Percentiles rank a stretch among this genome's conserved stretches.
Conservation (phyloP, 441 rosid species). For the Populus hybrid region DNA sequence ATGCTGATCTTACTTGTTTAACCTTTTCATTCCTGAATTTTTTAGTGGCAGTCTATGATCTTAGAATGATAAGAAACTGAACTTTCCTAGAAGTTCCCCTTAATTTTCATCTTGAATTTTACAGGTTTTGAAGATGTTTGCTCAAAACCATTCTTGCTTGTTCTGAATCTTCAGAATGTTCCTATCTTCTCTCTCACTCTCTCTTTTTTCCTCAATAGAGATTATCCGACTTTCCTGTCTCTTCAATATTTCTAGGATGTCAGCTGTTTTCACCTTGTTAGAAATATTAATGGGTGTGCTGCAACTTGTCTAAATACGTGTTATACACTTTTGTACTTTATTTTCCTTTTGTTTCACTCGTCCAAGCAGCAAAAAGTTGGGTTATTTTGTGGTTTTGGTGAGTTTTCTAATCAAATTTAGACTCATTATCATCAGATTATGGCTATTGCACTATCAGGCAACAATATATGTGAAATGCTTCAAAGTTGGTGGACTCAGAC, state of each 20-base stretch:
- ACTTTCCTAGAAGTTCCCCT: not conserved
- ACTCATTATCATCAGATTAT: conserved; percentile 37
- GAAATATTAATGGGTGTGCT: not conserved
- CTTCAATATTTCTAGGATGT: not conserved
- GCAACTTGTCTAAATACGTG: not conserved
- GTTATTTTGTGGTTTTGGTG: conserved; percentile 13
- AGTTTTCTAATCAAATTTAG: conserved; percentile 33
- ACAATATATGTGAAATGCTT: conserved; percentile 28
- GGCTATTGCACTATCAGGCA: conserved; percentile 37
- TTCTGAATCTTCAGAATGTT: not conserved
- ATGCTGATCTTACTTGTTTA: too few species aligned
- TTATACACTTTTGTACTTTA: not conserved
- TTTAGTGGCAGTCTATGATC: too few species aligned
- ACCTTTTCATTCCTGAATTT: too few species aligned
- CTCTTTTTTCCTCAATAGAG: not conserved
- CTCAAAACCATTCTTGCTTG: not conserved
- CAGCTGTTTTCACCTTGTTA: not conserved
- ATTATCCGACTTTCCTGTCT: too few species aligned
- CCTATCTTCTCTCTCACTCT: not conserved
- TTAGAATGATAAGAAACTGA: not conserved
- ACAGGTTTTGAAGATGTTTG: not conserved
- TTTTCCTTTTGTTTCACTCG: not conserved
- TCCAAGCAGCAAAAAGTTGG: conserved; percentile 12
- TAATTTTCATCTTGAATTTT: not conserved
- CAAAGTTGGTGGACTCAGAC: conserved; percentile 31